These are phyloP conservation scores for Stipa capillata DNA, from an alignment of 176 grass and related monocot species.

Conservation along the genomic window DNA sequence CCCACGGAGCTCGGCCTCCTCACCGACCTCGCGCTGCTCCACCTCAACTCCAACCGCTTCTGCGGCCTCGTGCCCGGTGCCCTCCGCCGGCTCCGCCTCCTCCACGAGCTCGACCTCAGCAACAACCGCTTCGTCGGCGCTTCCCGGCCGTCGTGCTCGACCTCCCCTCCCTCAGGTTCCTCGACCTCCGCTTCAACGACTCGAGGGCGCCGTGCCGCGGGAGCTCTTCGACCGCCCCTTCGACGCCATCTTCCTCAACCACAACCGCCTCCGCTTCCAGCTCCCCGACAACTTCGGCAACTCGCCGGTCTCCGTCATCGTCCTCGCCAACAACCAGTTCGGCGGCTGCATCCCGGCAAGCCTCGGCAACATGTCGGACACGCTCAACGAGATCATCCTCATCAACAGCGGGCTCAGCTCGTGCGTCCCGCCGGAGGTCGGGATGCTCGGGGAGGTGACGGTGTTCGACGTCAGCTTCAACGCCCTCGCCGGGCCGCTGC, in stretches of 20 bases:
- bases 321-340: conserved; percentile 55
- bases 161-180: conserved; percentile 49
- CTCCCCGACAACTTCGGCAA: conserved; percentile 67
- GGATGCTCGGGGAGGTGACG: conserved; percentile 45
- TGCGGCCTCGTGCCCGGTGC: conserved; percentile 60
- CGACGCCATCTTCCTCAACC: conserved; percentile 92
- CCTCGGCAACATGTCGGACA: conserved; percentile 68
- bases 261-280: conserved; percentile 57
- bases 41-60: conserved; percentile 95
- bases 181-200: conserved; percentile 82
- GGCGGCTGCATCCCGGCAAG: conserved; percentile 52
- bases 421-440: conserved; percentile 48
- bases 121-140: conserved; percentile 81
- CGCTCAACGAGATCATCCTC: conserved; percentile 69
- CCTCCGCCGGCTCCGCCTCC: conserved; percentile 45
- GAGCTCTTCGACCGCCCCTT: conserved; percentile 59
- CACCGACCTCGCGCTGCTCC: conserved; percentile 65
- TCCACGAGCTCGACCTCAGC: conserved; percentile 93
- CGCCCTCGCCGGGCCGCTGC: conserved; percentile 37
- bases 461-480: conserved; percentile 77
- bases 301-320: conserved; percentile 64
- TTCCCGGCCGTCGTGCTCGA: conserved; percentile 75
- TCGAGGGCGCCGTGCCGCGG: conserved; percentile 55
- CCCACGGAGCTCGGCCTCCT: conserved; percentile 77
- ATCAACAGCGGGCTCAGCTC: conserved; percentile 54